A percentile compares a stretch with the other conserved stretches of the same genome.
phyloP scores from a whole-genome alignment of 495 filamentous ascomycete species.

The Penicillium paradoxum region DNA sequence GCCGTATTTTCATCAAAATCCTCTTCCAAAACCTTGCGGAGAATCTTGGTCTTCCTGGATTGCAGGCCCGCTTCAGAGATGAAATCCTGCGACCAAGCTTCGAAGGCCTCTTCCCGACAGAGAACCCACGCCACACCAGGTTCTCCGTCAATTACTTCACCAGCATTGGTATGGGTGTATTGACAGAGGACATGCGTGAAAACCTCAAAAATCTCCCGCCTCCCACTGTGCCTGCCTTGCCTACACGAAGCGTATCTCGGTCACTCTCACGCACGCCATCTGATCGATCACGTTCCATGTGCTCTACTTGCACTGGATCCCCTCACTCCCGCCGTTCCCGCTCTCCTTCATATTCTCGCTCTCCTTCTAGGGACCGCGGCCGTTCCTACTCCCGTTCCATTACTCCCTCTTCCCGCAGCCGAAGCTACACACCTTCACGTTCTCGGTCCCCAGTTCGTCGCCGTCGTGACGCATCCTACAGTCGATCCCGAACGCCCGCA shows the following conservation, averaged over 20 bases:
- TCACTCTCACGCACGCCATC: conserved; percentile 34
- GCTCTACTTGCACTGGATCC: conserved; percentile 36
- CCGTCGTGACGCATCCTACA: conserved; percentile 31
- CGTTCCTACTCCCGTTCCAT: conserved; percentile 38
- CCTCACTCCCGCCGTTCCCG: conserved; percentile 30
- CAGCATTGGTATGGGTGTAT: conserved; percentile 85
- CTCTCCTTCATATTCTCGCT: conserved; percentile 39
- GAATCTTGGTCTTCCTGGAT: conserved; percentile 73
- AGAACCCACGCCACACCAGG: conserved; percentile 82
- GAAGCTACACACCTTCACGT: conserved; percentile 33
- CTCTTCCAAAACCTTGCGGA: conserved; percentile 90
- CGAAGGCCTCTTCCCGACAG: conserved; percentile 80
- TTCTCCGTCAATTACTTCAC: conserved; percentile 99
- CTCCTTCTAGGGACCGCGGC: conserved; percentile 30
- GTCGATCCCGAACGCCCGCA: conserved; percentile 24
- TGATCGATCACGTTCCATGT: conserved; percentile 46
- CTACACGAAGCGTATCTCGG: conserved; percentile 25
- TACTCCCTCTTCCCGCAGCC: conserved; percentile 35
- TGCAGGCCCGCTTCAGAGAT: conserved; percentile 72
- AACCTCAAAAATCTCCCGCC: conserved; percentile 80
- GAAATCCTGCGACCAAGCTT: conserved; percentile 72
- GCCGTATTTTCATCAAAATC: conserved; percentile 97
- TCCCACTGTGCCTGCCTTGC: conserved; percentile 63
- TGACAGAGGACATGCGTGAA: conserved; percentile 95
- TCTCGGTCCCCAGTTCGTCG: conserved; percentile 35